phyloP scores from a whole-genome alignment of 225 moss, liverwort and hornwort species.

The Pseudisothecium myosuroides region DNA sequence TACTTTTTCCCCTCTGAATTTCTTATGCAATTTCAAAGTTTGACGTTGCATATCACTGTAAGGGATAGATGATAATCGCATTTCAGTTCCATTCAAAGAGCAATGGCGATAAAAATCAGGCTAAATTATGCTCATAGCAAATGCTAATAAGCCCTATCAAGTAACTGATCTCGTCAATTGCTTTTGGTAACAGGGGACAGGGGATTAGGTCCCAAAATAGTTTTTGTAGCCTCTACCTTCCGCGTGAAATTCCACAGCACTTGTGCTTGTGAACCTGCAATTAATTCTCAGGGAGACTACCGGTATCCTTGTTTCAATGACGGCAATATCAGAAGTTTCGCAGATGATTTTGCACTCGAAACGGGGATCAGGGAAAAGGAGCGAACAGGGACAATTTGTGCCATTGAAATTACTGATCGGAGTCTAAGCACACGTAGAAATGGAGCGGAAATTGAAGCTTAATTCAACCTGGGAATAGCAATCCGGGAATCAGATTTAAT shows the following conservation, averaged over 20 bases:
- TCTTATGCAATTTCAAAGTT: not conserved
- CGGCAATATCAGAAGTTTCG: not conserved
- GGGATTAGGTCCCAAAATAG: accelerated
- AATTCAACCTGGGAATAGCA: not conserved
- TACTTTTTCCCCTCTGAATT: not conserved
- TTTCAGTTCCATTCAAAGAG: not conserved
- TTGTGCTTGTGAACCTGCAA: not conserved
- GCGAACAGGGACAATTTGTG: not conserved
- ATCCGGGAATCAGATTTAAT: not conserved
- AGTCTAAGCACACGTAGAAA: not conserved
- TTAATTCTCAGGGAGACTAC: not conserved
- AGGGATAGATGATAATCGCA: no score
- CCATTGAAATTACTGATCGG: not conserved
- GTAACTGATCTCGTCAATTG: not conserved
- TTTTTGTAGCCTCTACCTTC: not conserved
- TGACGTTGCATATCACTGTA: not conserved
- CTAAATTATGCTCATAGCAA: no score
- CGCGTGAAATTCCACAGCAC: no score
- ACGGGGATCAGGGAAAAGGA: not conserved
- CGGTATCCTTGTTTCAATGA: not conserved
- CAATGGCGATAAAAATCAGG: no score
- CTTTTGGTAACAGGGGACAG: not conserved
- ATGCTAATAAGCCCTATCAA: no score
- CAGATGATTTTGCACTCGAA: not conserved
- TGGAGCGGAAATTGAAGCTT: not conserved